phyloP scores from a whole-genome alignment of 345 rosid species.

The Alliaria petiolata region DNA sequence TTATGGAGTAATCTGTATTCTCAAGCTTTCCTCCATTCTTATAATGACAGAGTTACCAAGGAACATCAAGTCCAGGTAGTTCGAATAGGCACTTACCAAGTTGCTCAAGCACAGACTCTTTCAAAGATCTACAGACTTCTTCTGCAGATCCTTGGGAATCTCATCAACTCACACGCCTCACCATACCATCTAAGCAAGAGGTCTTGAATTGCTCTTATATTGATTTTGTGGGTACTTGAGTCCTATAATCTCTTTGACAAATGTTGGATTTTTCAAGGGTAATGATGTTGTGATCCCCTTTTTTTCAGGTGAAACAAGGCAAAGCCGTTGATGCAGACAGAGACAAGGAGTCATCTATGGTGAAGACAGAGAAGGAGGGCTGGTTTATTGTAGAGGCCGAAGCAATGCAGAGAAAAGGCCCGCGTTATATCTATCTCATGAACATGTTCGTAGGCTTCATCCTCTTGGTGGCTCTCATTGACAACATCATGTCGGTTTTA shows the following conservation, averaged over 20 bases:
- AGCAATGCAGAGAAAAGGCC: neutral
- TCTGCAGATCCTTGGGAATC: too few relatives aligned
- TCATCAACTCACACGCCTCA: too few relatives aligned
- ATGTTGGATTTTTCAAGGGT: too few relatives aligned
- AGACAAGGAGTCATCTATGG: neutral
- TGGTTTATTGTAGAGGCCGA: neutral
- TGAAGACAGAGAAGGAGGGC: constrained; percentile 15
- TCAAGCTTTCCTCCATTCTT: neutral
- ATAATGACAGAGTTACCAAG: constrained; percentile 23
- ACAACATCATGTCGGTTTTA: neutral
- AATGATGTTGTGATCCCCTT: neutral
- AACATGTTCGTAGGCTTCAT: constrained; percentile 13
- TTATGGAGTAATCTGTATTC: neutral
- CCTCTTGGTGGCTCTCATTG: constrained; percentile 13
- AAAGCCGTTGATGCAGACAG: neutral
- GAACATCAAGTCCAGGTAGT: constrained; percentile 18
- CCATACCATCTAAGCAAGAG: constrained; percentile 3
- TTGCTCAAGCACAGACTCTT: constrained; percentile 5
- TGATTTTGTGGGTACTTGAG: too few relatives aligned
- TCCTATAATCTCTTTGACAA: too few relatives aligned
- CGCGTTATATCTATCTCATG: neutral
- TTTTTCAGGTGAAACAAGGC: constrained; percentile 3
- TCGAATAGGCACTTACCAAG: neutral
- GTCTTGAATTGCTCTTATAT: neutral
- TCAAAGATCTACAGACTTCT: constrained; percentile 1